Evolutionary conservation across 176 grass and related monocot genomes (phyloP).

Genomic region (Triticum urartu): DNA sequence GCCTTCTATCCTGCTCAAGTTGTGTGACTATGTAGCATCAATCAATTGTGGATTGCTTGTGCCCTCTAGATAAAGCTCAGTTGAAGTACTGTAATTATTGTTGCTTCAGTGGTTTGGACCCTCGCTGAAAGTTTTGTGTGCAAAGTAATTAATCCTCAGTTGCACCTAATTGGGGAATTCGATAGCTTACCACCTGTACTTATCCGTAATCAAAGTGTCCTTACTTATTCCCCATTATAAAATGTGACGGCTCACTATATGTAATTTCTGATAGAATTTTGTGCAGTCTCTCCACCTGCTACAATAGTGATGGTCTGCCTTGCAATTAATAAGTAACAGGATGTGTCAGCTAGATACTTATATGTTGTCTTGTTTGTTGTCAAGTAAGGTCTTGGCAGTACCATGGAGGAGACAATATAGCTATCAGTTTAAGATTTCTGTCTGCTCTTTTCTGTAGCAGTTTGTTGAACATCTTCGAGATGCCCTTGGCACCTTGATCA

Average conservation of each 20-base stretch:
- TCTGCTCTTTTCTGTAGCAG: neutral
- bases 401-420: neutral
- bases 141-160: neutral
- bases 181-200: slow-evolving; percentile 8
- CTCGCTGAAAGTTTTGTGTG: neutral
- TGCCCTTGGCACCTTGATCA: neutral
- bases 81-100: neutral
- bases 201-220: neutral
- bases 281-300: neutral
- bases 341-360: neutral
- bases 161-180: neutral
- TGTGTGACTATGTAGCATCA: neutral
- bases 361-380: neutral
- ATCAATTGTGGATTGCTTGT: neutral
- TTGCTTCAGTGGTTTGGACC: neutral
- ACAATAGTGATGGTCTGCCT: neutral
- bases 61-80: neutral
- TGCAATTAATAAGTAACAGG: neutral
- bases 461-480: neutral
- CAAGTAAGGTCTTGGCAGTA: neutral
- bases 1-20: neutral
- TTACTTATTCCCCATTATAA: neutral
- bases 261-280: neutral
- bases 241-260: slow-evolving; percentile 5
- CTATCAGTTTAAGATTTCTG: neutral